Evolutionary conservation across 768 basidiomycete genomes (phyloP).

Genomic region (Phlebiopsis gigantea): DNA sequence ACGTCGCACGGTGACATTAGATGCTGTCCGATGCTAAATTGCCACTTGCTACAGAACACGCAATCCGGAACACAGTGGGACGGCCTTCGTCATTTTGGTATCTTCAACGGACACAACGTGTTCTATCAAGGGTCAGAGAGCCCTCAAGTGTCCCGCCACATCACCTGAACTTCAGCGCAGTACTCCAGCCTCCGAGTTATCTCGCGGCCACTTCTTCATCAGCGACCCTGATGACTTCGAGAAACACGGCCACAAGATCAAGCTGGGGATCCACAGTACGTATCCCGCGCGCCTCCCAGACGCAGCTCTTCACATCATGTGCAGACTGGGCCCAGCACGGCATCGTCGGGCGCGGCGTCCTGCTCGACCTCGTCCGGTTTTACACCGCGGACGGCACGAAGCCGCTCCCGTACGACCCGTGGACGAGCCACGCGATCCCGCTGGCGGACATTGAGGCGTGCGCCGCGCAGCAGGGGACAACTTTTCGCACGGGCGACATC

Average conservation of each 20-base stretch:
- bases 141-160: too few species aligned
- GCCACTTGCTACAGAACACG: slow-evolving; percentile 43
- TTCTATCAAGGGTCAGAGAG: slow-evolving; percentile 73
- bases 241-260: slow-evolving; percentile 31
- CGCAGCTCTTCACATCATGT: background rate
- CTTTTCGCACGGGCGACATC: slow-evolving; percentile 56
- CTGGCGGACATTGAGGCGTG: slow-evolving; percentile 52
- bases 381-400: slow-evolving; percentile 34
- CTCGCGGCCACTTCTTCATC: slow-evolving; percentile 40
- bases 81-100: slow-evolving; percentile 54
- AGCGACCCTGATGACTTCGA: slow-evolving; percentile 46
- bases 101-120: slow-evolving; percentile 40
- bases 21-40: background rate
- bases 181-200: slow-evolving; percentile 37
- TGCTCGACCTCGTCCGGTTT: slow-evolving; percentile 58
- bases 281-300: background rate
- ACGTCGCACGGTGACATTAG: background rate
- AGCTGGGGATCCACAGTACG: slow-evolving; percentile 66
- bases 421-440: slow-evolving; percentile 49
- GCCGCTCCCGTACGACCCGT: slow-evolving; percentile 57
- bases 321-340: slow-evolving; percentile 72
- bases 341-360: slow-evolving; percentile 62
- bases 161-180: too few species aligned
- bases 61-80: slow-evolving; percentile 74
- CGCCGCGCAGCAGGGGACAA: slow-evolving; percentile 53